phyloP scores from a whole-genome alignment of 768 basidiomycete genomes.

The Russula brevipes region DNA sequence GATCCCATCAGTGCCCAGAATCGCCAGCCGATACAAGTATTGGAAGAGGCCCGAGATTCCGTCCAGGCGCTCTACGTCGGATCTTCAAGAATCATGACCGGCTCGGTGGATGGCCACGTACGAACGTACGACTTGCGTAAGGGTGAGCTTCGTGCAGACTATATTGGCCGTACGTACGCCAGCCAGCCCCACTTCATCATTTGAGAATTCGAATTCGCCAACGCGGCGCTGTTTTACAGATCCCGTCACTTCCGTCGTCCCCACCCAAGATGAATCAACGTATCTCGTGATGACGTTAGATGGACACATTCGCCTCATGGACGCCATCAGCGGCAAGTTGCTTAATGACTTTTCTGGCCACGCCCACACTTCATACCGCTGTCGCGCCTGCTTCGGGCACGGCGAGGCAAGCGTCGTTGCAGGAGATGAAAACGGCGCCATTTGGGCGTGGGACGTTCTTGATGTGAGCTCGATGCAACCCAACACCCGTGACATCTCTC shows the following conservation, averaged over 20 bases:
- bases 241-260: slow-evolving; percentile 79
- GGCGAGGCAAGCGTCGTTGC: slow-evolving; percentile 76
- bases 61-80: slow-evolving; percentile 75
- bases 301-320: slow-evolving; percentile 81
- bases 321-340: slow-evolving; percentile 72
- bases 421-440: slow-evolving; percentile 84
- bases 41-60: slow-evolving; percentile 85
- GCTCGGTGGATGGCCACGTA: slow-evolving; percentile 88
- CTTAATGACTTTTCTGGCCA: slow-evolving; percentile 85
- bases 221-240: slow-evolving; percentile 41
- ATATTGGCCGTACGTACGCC: slow-evolving; percentile 71
- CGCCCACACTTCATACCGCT: slow-evolving; percentile 66
- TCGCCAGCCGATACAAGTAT: slow-evolving; percentile 81
- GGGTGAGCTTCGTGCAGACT: slow-evolving; percentile 86
- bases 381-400: slow-evolving; percentile 75
- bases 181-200: neutral
- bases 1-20: slow-evolving; percentile 52
- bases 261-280: slow-evolving; percentile 74
- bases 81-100: slow-evolving; percentile 62
- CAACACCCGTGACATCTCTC: neutral
- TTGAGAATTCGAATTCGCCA: too few species aligned
- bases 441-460: slow-evolving; percentile 94
- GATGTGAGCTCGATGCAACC: slow-evolving; percentile 50
- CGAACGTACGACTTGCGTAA: slow-evolving; percentile 93
- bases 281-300: slow-evolving; percentile 81